These are phyloP conservation scores for Ustilago shanxiensis DNA, from an alignment of 1,284 basidiomycete species.

Conservation along the genomic window DNA sequence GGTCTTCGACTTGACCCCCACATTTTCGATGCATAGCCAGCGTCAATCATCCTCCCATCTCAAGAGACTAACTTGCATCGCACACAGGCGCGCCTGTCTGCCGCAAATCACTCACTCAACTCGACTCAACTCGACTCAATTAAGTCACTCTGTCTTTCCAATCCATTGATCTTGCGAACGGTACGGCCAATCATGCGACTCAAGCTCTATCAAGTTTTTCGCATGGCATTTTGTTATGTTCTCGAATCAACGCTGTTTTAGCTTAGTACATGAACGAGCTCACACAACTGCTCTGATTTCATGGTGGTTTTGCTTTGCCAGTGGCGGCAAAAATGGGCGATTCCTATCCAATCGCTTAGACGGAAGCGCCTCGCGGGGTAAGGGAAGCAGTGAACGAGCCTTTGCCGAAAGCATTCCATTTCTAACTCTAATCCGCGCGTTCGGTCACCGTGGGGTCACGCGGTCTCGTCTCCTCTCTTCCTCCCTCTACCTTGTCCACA, in stretches of 20 bases:
- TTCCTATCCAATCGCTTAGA: constrained; percentile 7
- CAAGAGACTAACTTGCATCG: background rate
- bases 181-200: too few relatives aligned
- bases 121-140: too few relatives aligned
- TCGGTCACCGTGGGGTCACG: constrained; percentile 19
- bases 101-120: background rate
- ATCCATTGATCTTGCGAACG: too few relatives aligned
- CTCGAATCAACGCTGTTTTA: too few relatives aligned
- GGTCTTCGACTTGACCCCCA: background rate
- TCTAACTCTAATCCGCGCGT: background rate
- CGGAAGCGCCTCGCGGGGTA: background rate
- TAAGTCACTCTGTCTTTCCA: too few relatives aligned
- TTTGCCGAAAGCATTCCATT: background rate
- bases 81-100: constrained; percentile 10
- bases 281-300: too few relatives aligned
- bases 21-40: background rate
- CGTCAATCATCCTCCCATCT: too few relatives aligned
- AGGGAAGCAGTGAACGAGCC: background rate
- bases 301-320: background rate
- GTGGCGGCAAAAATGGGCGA: background rate
- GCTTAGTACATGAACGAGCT: too few relatives aligned
- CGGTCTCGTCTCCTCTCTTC: background rate
- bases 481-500: background rate
- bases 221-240: too few relatives aligned
- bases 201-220: too few relatives aligned